Conservation (phyloP, 257 asterid species). For the Leonotis leonurus region DNA sequence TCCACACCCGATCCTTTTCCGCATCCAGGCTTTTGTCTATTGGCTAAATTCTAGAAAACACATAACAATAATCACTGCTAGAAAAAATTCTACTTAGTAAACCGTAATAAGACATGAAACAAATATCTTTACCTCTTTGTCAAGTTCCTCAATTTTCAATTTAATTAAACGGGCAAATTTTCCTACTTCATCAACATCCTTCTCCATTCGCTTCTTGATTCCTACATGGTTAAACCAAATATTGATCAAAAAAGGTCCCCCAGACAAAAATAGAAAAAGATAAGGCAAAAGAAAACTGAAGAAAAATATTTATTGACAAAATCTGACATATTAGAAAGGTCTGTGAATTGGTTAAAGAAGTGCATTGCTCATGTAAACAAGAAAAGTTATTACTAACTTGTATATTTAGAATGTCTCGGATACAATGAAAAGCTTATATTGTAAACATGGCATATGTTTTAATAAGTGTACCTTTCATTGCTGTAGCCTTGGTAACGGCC, state of each 20-base stretch:
- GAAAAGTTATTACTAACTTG: neutral
- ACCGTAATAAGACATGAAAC: slow-evolving; percentile 14
- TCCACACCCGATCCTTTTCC: slow-evolving; percentile 97
- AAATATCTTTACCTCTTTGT: slow-evolving; percentile 62
- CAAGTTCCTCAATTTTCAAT: slow-evolving; percentile 84
- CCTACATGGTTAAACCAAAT: slow-evolving; percentile 34
- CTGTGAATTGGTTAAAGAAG: neutral
- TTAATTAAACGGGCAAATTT: slow-evolving; percentile 75
- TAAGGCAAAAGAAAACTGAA: neutral
- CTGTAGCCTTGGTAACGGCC: slow-evolving; percentile 82
- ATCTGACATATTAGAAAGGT: neutral
- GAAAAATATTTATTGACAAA: too few species aligned
- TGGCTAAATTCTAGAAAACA: slow-evolving; percentile 66
- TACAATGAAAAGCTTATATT: neutral
- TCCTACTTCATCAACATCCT: slow-evolving; percentile 98
- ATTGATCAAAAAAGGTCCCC: neutral
- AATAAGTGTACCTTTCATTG: slow-evolving; percentile 69
- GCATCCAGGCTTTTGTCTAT: slow-evolving; percentile 89
- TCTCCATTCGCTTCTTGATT: slow-evolving; percentile 96
- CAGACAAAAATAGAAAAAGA: neutral
- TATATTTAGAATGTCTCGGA: slow-evolving; percentile 9
- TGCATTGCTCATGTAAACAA: neutral
- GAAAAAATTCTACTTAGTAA: slow-evolving; percentile 12
- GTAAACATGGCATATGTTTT: slow-evolving; percentile 2
- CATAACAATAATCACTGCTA: slow-evolving; percentile 9